Conservation (phyloP, 345 rosid species). For the Mangifera indica region DNA sequence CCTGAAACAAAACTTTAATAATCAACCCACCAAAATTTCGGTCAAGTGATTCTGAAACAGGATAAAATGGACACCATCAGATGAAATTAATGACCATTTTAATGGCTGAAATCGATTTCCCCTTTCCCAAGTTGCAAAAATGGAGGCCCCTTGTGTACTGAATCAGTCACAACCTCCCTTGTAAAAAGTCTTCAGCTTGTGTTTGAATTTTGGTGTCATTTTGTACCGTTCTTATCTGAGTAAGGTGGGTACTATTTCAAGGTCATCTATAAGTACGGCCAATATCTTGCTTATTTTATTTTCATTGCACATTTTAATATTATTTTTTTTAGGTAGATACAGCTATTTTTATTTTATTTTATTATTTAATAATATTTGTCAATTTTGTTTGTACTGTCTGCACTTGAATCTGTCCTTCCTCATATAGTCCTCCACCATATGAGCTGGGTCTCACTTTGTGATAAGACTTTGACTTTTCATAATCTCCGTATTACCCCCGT, state of each 20-base stretch:
- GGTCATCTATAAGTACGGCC: constrained; percentile 38
- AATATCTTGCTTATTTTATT: no score
- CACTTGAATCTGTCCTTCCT: constrained; percentile 51
- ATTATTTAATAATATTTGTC: constrained; percentile 1
- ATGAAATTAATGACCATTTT: no score
- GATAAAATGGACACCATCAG: no score
- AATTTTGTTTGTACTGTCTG: constrained; percentile 35
- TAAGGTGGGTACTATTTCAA: constrained; percentile 34
- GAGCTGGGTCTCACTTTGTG: neutral
- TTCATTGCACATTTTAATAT: no score
- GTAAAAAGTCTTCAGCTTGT: neutral
- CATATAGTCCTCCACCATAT: constrained; percentile 41
- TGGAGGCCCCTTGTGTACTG: no score
- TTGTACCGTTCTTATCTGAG: constrained; percentile 37
- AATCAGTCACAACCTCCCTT: constrained; percentile 17
- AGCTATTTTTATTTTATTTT: neutral
- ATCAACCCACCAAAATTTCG: neutral
- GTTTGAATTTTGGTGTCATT: neutral
- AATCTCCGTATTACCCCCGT: constrained; percentile 25
- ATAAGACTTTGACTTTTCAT: neutral
- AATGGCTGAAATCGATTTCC: no score
- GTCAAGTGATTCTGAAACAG: neutral
- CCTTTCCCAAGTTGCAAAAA: neutral
- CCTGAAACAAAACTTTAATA: no score
- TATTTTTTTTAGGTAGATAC: neutral